Evolutionary conservation across 2,329 filamentous ascomycete genomes (phyloP), one percentile per base, ranked within the genome.

Genomic region (Truncatella angustata): DNA sequence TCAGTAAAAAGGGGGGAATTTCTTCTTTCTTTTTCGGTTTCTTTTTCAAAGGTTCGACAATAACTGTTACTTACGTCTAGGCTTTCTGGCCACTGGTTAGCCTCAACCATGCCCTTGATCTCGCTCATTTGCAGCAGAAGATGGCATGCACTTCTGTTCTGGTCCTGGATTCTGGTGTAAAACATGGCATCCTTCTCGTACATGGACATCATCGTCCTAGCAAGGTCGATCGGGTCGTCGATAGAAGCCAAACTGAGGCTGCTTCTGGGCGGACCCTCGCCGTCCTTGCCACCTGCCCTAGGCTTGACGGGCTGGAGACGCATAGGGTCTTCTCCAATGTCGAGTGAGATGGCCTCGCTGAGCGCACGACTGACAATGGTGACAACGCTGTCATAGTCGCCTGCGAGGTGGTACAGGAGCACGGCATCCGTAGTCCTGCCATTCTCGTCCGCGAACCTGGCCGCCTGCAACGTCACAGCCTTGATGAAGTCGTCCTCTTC

Each of bases 321-420:
- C 70, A 92, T 79, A 16, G 87, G 84, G 53, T 91, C 86, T 61
- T 94, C 87, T 49, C 91, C 91, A 61, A 96, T 81, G 62, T 96
- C 91, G 10, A 93, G 80, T 11, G 90, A 87, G 54, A 97, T 85
- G 40, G 91, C 90, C 69, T 97, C 91, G 51, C 92, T 95, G 32
- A 99, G 79, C 3, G 92, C 88, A 35, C 91, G 87, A 70, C 92
- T 96, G 64, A 97, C 84, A 58, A 97, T 93, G 23, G 82, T 77
- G 39, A 97, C 85, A n/a, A 97, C 95, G 50, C 86, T 91, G 68
- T 99, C 91, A 67, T 96, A 97, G 68, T 99, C 92, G 63, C 91
- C 90, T 0, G 94, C 93, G 39, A 99, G 79, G 69, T 99, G 93
- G 69, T 96, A 97, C 48, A 99, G 79, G 47, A 99, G 79, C 12